Evolutionary conservation across 352 stramenopile genomes (phyloP).

Genomic region (Peronosclerospora sorghi): DNA sequence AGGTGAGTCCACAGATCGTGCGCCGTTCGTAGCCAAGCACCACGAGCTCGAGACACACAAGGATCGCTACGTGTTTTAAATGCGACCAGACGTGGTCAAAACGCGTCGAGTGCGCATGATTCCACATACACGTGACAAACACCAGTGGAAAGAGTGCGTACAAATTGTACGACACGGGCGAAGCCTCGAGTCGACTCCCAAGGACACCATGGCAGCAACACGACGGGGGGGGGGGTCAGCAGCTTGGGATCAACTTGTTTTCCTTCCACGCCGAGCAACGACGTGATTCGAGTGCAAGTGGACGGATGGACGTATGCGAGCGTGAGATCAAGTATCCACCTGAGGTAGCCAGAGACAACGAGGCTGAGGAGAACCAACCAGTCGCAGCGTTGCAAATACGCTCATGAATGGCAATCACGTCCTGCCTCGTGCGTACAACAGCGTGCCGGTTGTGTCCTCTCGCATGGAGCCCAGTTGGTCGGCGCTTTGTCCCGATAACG

Average conservation of each 20-base stretch:
- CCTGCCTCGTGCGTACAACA: slow-evolving; percentile 44
- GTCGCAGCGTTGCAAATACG: slow-evolving; percentile 76
- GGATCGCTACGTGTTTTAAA: slow-evolving; percentile 31
- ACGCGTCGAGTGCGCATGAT: slow-evolving; percentile 26
- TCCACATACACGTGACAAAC: slow-evolving; percentile 42
- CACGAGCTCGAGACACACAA: slow-evolving; percentile 51
- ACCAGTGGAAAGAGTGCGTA: slow-evolving; percentile 63
- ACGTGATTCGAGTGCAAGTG: slow-evolving; percentile 19
- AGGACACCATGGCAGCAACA: no score
- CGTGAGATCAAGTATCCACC: slow-evolving; percentile 59
- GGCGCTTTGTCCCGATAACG: slow-evolving; percentile 36
- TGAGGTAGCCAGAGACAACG: slow-evolving; percentile 67
- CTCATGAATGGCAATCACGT: slow-evolving; percentile 59
- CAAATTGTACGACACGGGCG: slow-evolving; percentile 66
- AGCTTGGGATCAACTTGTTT: slow-evolving; percentile 23
- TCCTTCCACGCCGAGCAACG: slow-evolving; percentile 15
- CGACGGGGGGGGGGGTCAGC: no score
- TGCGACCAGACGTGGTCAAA: neutral
- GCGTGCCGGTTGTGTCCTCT: slow-evolving; percentile 3
- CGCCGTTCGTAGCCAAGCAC: slow-evolving; percentile 56
- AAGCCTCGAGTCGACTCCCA: slow-evolving; percentile 52
- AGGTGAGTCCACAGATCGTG: slow-evolving; percentile 55
- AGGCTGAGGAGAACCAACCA: slow-evolving; percentile 68
- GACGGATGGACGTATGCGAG: slow-evolving; percentile 44
- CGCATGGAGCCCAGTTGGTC: slow-evolving; percentile 1